Base-by-base conservation (phyloP, 202 grass and related monocot species). In the Zoysia matrella region DNA sequence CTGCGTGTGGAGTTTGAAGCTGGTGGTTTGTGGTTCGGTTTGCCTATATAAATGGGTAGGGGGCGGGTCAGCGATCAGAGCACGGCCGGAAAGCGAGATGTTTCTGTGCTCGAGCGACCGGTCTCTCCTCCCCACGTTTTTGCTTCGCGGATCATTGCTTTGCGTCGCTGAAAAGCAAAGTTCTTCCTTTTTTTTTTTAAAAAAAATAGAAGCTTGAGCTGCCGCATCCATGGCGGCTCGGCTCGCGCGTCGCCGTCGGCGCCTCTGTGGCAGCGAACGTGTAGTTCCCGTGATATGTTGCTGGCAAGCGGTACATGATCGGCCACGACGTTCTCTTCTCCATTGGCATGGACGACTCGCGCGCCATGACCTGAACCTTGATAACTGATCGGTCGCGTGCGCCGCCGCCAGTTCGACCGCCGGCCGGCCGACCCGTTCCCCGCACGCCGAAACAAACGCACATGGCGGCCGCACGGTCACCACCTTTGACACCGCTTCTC, bases 121-220 rank as follows among this genome's bases (percentile, higher is more conserved):
- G 30, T 36, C 30, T 36, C 30, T 36, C 30, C 30, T 36, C 30
- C 30, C 30, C 30, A 36, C 30, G 30, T 36, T 36, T 36, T 36
- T 36, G 30, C 30, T 36, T 36, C 30, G 30, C 30, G 30, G 30
- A 36, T 60, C n/a, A 5, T 1, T 8, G 54, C 41, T 11, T 67
- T 44, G 82, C 82, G 73, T 77, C 4, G 47, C 46, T 2, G 54
- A 41, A 71, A 77, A 15, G 82, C 73, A 77, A 77, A 22, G 45
- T 1, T 42, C 11, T 58, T 58, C 15, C 55, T 14, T 58, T 52
- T 9, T 2, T 51, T 52, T 10, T 52, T 6, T 0, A 57, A 15
- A 4, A 14, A 54, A 15, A 55, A 55, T 3, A 15, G n/a, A 69
- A 18, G 46, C n/a, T 41, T 0, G 51, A 11, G 10, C 3, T 0